Evolutionary conservation across 2,329 filamentous ascomycete species (phyloP), one percentile per base, ranked within the genome.

Genomic region (Emmonsiellopsis sp.): DNA sequence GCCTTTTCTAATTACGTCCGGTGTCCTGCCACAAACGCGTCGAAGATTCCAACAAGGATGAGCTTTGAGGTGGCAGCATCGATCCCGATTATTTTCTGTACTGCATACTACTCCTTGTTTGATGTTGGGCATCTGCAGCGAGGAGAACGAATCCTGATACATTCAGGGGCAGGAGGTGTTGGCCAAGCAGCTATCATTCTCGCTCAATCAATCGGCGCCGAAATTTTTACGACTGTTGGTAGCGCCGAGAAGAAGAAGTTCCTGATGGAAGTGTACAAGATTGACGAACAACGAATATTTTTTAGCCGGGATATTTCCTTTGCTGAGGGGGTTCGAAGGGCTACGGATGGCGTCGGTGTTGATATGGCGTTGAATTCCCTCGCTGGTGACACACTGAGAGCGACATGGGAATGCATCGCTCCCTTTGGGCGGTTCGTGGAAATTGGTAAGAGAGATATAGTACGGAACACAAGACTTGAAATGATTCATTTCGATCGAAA

Each of bases 361-460:
- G 57, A 59, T 53, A 54, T 58, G 32, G 51, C 57, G 2, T 47
- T 59, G 37, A 61, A 58, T 37, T 56, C 54, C 14, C 53, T 61
- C 13, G 49, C 48, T 11, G 58, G 58, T 17, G 53, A 58, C 11
- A 44, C 50, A 11, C 49, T 58, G 10, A 40, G 42, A 8, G 51
- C 42, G n/a, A 54, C 55, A 8, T 58, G 55, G 52, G 47, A 45
- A 10, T 56, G 47, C 40, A 42, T 57, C 13, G 57, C 56, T 21
- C 49, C 53, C 11, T 58, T 58, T 43, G 58, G 57, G 5, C 49
- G 58, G 17, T 58, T 79, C 63, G 56, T 78, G 0, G 74, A 77
- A 48, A 69, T 77, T 27, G 73, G 72, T 9, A 73, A 71, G 56
- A 61, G 68, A 5, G 72, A 76, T 47, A 60, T 75, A 0, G 58